Conservation (phyloP, 2,329 filamentous ascomycete species). For the Aspergillus arachidicola region DNA sequence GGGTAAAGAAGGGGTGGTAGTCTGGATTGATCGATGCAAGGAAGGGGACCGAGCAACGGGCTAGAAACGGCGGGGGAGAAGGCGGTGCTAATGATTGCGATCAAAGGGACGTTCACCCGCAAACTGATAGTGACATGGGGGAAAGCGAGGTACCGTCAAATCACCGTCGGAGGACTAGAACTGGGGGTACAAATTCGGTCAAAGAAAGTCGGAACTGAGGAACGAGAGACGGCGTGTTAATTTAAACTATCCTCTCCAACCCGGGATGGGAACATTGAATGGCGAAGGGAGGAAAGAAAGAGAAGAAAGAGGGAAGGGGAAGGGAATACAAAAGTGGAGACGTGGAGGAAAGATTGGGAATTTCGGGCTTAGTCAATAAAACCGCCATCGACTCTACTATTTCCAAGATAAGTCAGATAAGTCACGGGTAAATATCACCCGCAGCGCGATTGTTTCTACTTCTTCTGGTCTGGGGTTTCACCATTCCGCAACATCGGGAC, state of each 20-base stretch:
- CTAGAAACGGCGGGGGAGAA: constrained; percentile 20
- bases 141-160: neutral
- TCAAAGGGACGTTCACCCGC: constrained; percentile 28
- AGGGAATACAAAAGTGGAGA: constrained; percentile 15
- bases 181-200: constrained; percentile 17
- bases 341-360: constrained; percentile 6
- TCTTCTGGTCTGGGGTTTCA: neutral
- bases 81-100: constrained; percentile 18
- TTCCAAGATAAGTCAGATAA: neutral
- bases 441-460: neutral
- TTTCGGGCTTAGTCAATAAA: constrained; percentile 9
- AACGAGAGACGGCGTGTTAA: neutral
- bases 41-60: constrained; percentile 13
- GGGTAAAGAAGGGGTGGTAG: neutral
- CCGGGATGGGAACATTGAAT: constrained; percentile 16
- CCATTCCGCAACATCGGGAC: neutral
- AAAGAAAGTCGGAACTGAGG: constrained; percentile 8
- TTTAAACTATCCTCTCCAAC: neutral
- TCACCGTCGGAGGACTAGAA: constrained; percentile 11
- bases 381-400: neutral
- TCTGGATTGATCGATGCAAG: constrained; percentile 10
- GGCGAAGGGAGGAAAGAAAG: constrained; percentile 19
- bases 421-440: neutral
- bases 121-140: constrained; percentile 24
- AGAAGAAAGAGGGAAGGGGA: constrained; percentile 12